Evolutionary conservation across 108 stramenopile species (phyloP).

Genomic region (Chaetoceros muelleri): DNA sequence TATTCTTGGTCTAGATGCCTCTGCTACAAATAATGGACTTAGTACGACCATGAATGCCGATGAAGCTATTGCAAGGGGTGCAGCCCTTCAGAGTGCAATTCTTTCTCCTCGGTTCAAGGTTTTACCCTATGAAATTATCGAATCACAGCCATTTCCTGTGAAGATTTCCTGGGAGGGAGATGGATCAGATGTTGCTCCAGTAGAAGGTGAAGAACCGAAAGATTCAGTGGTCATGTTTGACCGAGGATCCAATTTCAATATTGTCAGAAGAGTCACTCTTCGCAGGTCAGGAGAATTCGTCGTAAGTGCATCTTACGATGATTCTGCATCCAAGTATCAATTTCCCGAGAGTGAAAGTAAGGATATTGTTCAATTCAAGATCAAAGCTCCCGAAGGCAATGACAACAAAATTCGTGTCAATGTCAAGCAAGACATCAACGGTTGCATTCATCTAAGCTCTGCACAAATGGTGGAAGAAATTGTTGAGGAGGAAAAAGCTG

Average conservation of each 20-base stretch:
- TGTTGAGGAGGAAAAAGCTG: conserved; percentile 43
- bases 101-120: conserved; percentile 96
- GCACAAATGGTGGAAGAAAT: conserved; percentile 96
- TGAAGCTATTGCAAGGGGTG: conserved; percentile 93
- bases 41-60: conserved; percentile 98
- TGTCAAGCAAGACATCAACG: conserved; percentile 92
- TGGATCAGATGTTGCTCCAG: conserved; percentile 23
- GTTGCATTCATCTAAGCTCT: conserved; percentile 73
- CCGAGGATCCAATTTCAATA: conserved; percentile 84
- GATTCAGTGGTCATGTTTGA: conserved; percentile 87
- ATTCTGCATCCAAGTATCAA: conserved; percentile 25
- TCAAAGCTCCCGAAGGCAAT: conserved; percentile 49
- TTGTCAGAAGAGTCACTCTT: conserved; percentile 91
- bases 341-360: conserved; percentile 29
- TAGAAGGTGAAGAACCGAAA: conserved; percentile 49
- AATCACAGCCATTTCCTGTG: conserved; percentile 82
- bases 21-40: conserved; percentile 67
- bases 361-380: conserved; percentile 58
- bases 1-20: conserved; percentile 57
- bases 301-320: conserved; percentile 66
- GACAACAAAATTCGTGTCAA: conserved; percentile 92
- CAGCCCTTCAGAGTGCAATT: conserved; percentile 94
- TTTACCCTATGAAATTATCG: conserved; percentile 88
- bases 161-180: conserved; percentile 87
- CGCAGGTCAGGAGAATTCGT: conserved; percentile 57